phyloP scores from a whole-genome alignment of 2,329 filamentous ascomycete species.

The Fusarium sp. region DNA sequence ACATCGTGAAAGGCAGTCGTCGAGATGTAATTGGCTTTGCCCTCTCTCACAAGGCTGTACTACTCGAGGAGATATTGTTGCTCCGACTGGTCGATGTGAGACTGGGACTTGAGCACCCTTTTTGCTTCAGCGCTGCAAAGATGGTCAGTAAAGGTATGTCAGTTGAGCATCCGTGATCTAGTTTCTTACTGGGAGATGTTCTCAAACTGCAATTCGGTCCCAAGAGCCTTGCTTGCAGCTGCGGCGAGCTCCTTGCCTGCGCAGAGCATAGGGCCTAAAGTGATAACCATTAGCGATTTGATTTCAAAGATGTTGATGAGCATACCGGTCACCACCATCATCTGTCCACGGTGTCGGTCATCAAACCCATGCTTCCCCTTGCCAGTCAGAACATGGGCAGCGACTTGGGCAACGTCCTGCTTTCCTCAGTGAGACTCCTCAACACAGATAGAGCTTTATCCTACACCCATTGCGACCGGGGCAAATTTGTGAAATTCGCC shows the following conservation, averaged over 20 bases:
- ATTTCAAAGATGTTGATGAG: fast-evolving
- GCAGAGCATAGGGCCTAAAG: slow-evolving; percentile 55
- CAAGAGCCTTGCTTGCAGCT: slow-evolving; percentile 56
- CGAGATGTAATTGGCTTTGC: slow-evolving; percentile 16
- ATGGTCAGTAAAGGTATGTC: not conserved
- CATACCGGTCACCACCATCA: slow-evolving; percentile 19
- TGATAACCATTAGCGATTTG: not conserved
- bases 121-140: slow-evolving; percentile 10
- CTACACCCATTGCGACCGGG: slow-evolving; percentile 18
- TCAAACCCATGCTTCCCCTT: slow-evolving; percentile 24
- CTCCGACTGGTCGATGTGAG: slow-evolving; percentile 2
- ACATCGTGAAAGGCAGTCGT: slow-evolving; percentile 8
- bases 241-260: slow-evolving; percentile 57
- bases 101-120: slow-evolving; percentile 9
- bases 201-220: slow-evolving; percentile 45
- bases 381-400: slow-evolving; percentile 18
- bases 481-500: slow-evolving; percentile 22
- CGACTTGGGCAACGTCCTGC: slow-evolving; percentile 21
- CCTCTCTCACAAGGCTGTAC: slow-evolving; percentile 21
- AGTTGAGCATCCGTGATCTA: fast-evolving
- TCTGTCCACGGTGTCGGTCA: slow-evolving; percentile 11
- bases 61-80: slow-evolving; percentile 18
- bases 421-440: fast-evolving
- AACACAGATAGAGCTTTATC: fast-evolving
- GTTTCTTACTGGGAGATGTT: slow-evolving; percentile 30